Evolutionary conservation across 768 basidiomycete genomes (phyloP).

Genomic region (Termitomyces sp.): DNA sequence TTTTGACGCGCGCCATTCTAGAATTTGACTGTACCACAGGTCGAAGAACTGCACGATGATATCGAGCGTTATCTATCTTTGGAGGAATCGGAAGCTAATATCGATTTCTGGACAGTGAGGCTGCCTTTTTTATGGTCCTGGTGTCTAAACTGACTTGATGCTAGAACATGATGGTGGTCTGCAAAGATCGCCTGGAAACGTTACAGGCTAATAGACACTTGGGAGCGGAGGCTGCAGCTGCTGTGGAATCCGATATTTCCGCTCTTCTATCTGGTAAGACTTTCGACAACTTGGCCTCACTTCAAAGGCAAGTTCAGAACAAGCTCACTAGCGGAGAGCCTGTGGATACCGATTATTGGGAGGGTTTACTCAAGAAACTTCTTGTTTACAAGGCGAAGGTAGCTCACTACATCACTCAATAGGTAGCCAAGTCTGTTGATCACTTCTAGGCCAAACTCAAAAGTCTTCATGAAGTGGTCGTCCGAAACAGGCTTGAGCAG

Average conservation of each 20-base stretch:
- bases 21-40: slow-evolving; percentile 85
- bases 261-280: slow-evolving; percentile 79
- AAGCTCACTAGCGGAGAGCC: slow-evolving; percentile 92
- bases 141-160: background rate
- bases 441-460: slow-evolving; percentile 76
- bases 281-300: slow-evolving; percentile 72
- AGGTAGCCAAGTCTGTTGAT: background rate
- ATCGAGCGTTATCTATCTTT: slow-evolving; percentile 88
- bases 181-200: slow-evolving; percentile 82
- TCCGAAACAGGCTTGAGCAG: slow-evolving; percentile 93
- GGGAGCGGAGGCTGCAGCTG: slow-evolving; percentile 64
- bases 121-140: slow-evolving; percentile 17
- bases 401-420: background rate
- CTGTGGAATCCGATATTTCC: slow-evolving; percentile 83
- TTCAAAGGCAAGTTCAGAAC: slow-evolving; percentile 83
- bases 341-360: slow-evolving; percentile 98
- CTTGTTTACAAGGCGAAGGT: slow-evolving; percentile 98
- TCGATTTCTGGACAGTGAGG: slow-evolving; percentile 94
- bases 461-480: slow-evolving; percentile 90
- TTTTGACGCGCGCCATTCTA: slow-evolving; percentile 24
- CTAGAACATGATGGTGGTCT: slow-evolving; percentile 97
- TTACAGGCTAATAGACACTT: slow-evolving; percentile 58
- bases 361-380: slow-evolving; percentile 82
- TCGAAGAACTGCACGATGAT: slow-evolving; percentile 90
- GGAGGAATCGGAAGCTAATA: slow-evolving; percentile 77